Conservation (phyloP, 345 rosid genomes). For the Citrus glauca region DNA sequence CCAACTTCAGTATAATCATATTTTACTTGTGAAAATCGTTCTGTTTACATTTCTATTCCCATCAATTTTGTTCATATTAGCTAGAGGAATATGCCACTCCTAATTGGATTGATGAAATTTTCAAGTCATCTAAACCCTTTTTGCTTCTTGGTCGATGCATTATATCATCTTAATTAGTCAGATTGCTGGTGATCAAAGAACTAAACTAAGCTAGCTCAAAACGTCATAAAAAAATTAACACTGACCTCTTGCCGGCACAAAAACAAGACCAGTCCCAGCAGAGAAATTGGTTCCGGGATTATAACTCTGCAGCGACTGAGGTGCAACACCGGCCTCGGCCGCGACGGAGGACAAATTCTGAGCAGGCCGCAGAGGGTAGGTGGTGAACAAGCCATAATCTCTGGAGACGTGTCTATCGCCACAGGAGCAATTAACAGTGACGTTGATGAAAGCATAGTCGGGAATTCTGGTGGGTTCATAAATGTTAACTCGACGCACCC, state of each 20-base stretch:
- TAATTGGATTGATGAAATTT: background rate
- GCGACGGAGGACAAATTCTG: constrained; percentile 32
- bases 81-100: background rate
- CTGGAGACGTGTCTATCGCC: constrained; percentile 35
- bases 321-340: constrained; percentile 16
- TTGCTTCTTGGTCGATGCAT: background rate
- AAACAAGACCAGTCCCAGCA: constrained; percentile 37
- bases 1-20: background rate
- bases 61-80: background rate
- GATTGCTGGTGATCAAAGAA: background rate
- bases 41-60: background rate
- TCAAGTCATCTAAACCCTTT: background rate
- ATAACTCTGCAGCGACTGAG: constrained; percentile 27
- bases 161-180: background rate
- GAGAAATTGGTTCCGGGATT: constrained; percentile 34
- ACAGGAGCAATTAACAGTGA: constrained; percentile 51
- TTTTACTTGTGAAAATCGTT: background rate
- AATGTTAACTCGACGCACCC: constrained; percentile 37
- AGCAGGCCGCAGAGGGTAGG: constrained; percentile 34
- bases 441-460: constrained; percentile 21
- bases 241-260: constrained; percentile 51
- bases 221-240: background rate
- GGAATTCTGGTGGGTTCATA: constrained; percentile 31
- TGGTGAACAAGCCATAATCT: constrained; percentile 36
- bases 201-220: background rate